Conservation (phyloP, 495 filamentous ascomycete genomes). For the Trichoderma parareesei region DNA sequence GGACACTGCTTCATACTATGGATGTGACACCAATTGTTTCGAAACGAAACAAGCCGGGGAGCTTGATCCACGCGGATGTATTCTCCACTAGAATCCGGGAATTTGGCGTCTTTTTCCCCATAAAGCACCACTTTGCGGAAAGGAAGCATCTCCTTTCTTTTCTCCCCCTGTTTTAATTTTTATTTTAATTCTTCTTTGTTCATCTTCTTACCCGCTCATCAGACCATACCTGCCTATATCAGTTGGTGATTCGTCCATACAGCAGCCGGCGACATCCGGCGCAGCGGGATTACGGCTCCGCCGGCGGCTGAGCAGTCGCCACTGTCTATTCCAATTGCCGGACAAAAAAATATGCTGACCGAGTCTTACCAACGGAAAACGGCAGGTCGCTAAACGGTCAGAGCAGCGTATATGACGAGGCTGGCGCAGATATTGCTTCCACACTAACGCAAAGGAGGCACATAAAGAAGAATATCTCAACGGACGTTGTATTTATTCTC, state of each 20-base stretch:
- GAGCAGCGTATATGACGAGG: neutral
- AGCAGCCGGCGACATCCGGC: too few species aligned
- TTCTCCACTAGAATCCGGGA: neutral
- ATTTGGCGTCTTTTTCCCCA: neutral
- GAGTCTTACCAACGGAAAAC: neutral
- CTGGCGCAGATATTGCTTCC: neutral
- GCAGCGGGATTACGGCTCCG: too few species aligned
- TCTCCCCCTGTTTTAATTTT: too few species aligned
- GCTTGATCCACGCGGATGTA: neutral
- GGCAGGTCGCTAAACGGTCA: neutral
- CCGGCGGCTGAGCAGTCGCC: neutral
- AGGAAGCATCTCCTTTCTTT: neutral
- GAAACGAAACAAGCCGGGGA: conserved; percentile 4
- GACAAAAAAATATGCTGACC: neutral
- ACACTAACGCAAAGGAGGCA: neutral
- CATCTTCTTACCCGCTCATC: too few species aligned
- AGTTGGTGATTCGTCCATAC: neutral
- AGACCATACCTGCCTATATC: too few species aligned
- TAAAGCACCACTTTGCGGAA: neutral
- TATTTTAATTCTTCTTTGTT: too few species aligned
- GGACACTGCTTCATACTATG: neutral
- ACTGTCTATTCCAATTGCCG: neutral
- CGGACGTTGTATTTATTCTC: neutral
- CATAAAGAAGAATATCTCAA: neutral
- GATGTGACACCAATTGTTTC: conserved; percentile 1